Evolutionary conservation across 2,329 filamentous ascomycete species (phyloP).

Genomic region (Ilyonectria mors-panacis): DNA sequence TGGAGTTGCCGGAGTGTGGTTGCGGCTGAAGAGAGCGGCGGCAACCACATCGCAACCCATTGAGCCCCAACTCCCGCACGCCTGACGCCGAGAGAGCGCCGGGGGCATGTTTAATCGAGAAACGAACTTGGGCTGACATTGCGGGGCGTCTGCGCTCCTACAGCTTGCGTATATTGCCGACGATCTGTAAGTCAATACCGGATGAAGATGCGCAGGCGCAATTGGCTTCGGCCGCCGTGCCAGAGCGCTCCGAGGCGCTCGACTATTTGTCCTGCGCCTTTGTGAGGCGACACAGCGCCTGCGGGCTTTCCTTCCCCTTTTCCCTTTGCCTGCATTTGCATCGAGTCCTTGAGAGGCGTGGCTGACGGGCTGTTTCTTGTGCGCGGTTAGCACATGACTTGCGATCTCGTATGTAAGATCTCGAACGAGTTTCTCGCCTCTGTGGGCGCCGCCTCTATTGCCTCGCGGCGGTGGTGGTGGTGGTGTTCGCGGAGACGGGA

Average conservation of each 20-base stretch:
- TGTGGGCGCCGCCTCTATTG: constrained; percentile 27
- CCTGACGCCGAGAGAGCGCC: constrained; percentile 28
- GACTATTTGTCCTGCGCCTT: constrained; percentile 34
- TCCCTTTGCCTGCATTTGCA: constrained; percentile 33
- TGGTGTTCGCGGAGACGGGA: constrained; percentile 28
- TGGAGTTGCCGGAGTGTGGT: constrained; percentile 35
- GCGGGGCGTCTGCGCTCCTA: constrained; percentile 40
- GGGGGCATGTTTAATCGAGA: constrained; percentile 39
- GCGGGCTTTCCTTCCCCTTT: constrained; percentile 28
- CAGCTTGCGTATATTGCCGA: constrained; percentile 90
- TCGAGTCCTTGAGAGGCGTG: constrained; percentile 37
- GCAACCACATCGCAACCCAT: constrained; percentile 25
- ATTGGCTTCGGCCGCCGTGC: constrained; percentile 39
- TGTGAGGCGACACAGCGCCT: constrained; percentile 37
- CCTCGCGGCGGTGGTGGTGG: constrained; percentile 31
- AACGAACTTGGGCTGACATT: constrained; percentile 54
- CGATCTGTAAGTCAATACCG: constrained; percentile 81
- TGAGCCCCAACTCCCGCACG: constrained; percentile 27
- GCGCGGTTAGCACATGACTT: constrained; percentile 84
- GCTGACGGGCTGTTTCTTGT: constrained; percentile 47
- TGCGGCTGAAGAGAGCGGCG: constrained; percentile 30
- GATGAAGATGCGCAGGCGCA: constrained; percentile 45
- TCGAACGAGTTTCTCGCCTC: constrained; percentile 29
- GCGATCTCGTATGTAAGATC: constrained; percentile 81
- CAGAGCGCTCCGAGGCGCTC: constrained; percentile 36